phyloP scores from a whole-genome alignment of 1,284 basidiomycete genomes.

The Trametes sp. region DNA sequence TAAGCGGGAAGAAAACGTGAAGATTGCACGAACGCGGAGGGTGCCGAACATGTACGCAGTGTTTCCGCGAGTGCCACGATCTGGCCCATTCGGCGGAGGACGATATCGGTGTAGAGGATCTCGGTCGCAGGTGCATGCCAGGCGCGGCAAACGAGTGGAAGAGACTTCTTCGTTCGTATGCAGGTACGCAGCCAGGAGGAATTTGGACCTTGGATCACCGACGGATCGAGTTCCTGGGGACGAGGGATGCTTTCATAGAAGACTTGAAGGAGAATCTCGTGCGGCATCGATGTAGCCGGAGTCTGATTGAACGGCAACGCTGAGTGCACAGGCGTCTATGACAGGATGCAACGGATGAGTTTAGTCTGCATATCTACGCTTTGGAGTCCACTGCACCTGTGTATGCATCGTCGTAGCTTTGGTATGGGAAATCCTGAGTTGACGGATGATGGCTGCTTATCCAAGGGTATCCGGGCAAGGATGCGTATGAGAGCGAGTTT shows the following conservation, averaged over 20 bases:
- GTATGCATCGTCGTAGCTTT: too few species aligned
- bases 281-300: not conserved
- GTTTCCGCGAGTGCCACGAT: conserved; percentile 6
- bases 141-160: conserved; percentile 11
- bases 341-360: too few species aligned
- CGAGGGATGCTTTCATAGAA: not conserved
- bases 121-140: conserved; percentile 9
- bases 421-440: too few species aligned
- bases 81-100: conserved; percentile 14
- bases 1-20: not conserved
- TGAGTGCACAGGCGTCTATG: too few species aligned
- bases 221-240: not conserved
- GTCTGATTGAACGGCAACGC: too few species aligned
- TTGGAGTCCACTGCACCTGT: too few species aligned
- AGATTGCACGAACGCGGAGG: not conserved
- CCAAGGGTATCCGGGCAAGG: too few species aligned
- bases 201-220: not conserved
- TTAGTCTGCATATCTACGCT: too few species aligned
- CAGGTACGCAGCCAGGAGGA: not conserved
- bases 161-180: conserved; percentile 6
- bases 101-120: conserved; percentile 9
- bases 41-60: not conserved
- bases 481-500: too few species aligned
- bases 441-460: too few species aligned
- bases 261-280: not conserved